Evolutionary conservation across 2,329 filamentous ascomycete species (phyloP).

Genomic region (Paracorniculantispora psalliotae): DNA sequence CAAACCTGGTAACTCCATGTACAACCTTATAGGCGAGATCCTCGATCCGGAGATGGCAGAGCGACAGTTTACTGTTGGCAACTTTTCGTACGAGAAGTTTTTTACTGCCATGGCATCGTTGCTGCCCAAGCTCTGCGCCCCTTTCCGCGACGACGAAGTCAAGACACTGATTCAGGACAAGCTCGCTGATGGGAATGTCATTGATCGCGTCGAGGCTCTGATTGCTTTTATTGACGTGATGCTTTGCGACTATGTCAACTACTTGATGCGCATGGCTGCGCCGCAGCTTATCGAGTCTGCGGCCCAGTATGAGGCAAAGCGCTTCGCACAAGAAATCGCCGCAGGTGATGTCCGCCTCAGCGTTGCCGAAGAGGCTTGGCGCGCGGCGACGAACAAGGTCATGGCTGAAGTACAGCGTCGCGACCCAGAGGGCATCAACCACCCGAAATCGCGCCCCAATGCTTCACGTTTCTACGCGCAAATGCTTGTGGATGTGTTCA

Average conservation of each 20-base stretch:
- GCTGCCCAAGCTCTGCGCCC: constrained; percentile 74
- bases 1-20: constrained; percentile 65
- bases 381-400: constrained; percentile 57
- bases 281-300: constrained; percentile 68
- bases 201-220: constrained; percentile 70
- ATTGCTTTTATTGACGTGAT: constrained; percentile 72
- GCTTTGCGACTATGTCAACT: constrained; percentile 78
- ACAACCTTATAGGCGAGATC: constrained; percentile 69
- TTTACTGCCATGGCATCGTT: constrained; percentile 71
- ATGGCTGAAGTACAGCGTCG: constrained; percentile 60
- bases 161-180: constrained; percentile 62
- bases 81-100: constrained; percentile 77
- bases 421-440: constrained; percentile 63
- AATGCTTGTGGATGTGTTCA: constrained; percentile 69
- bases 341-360: constrained; percentile 48
- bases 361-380: constrained; percentile 63
- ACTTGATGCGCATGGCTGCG: constrained; percentile 66
- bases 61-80: constrained; percentile 63
- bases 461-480: constrained; percentile 70
- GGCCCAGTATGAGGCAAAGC: constrained; percentile 67
- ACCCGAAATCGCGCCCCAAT: constrained; percentile 57
- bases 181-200: constrained; percentile 57
- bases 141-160: constrained; percentile 72
- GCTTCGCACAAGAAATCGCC: constrained; percentile 62
- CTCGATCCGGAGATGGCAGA: constrained; percentile 68